Conservation (phyloP, 352 stramenopile species). For the Phytophthora agathidicida region DNA sequence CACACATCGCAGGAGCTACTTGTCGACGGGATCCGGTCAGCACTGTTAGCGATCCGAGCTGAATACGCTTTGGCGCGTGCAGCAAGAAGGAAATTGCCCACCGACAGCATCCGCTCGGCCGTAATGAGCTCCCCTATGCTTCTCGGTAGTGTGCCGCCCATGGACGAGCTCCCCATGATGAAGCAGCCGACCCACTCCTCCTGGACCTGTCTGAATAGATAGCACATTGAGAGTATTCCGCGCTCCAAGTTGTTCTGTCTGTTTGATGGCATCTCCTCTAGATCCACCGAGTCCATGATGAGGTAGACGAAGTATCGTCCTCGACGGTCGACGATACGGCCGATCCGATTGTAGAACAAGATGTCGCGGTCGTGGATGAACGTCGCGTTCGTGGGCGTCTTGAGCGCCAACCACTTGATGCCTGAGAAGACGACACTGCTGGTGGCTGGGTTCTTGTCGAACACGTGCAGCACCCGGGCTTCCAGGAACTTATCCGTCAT, state of each 20-base stretch:
- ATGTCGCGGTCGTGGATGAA: slow-evolving; percentile 64
- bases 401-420: slow-evolving; percentile 70
- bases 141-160: slow-evolving; percentile 44
- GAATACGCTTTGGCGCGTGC: slow-evolving; percentile 65
- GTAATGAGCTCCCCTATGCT: slow-evolving; percentile 55
- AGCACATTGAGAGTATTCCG: slow-evolving; percentile 59
- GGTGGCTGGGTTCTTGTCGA: slow-evolving; percentile 49
- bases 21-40: slow-evolving; percentile 37
- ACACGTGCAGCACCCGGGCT: slow-evolving; percentile 60
- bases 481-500: slow-evolving; percentile 58
- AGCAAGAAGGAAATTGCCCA: slow-evolving; percentile 48
- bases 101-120: slow-evolving; percentile 41
- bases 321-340: slow-evolving; percentile 59
- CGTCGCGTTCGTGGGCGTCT: slow-evolving; percentile 33
- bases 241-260: slow-evolving; percentile 38
- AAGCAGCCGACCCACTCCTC: slow-evolving; percentile 61
- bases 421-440: slow-evolving; percentile 64
- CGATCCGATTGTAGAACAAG: slow-evolving; percentile 64
- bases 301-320: slow-evolving; percentile 68
- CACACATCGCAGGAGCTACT: slow-evolving; percentile 59
- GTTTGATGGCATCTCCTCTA: slow-evolving; percentile 56
- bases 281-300: slow-evolving; percentile 62
- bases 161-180: slow-evolving; percentile 53
- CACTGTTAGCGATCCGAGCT: slow-evolving; percentile 44
- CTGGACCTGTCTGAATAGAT: slow-evolving; percentile 63